These are phyloP conservation scores for Mallotus nudiflorus DNA, from an alignment of 345 rosid species.

Conservation along the genomic window DNA sequence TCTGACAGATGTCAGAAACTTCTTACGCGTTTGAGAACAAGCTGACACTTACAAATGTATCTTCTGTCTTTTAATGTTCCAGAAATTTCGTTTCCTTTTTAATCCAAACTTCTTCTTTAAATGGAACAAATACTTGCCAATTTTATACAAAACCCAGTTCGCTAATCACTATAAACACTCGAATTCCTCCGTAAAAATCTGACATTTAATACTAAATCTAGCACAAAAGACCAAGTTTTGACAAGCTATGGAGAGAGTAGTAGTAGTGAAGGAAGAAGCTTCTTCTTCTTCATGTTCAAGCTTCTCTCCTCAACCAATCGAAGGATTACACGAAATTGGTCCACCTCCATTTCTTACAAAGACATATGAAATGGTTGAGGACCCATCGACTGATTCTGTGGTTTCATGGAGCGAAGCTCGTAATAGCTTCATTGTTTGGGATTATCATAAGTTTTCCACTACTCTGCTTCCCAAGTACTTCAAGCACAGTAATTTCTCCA, in stretches of 20 bases:
- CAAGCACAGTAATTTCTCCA: slow-evolving; percentile 38
- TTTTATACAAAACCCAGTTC: background rate
- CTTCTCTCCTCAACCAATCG: slow-evolving; percentile 62
- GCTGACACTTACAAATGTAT: no score
- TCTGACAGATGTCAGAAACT: no score
- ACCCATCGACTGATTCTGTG: slow-evolving; percentile 25
- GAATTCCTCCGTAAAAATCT: background rate
- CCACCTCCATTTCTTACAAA: slow-evolving; percentile 44
- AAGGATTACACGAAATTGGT: slow-evolving; percentile 68
- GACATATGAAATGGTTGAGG: slow-evolving; percentile 32
- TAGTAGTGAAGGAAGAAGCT: slow-evolving; percentile 36
- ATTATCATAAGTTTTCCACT: slow-evolving; percentile 22
- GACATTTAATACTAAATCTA: background rate
- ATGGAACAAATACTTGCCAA: background rate
- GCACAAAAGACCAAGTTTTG: background rate
- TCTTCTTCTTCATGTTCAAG: slow-evolving; percentile 41
- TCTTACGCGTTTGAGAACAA: no score
- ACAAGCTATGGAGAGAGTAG: slow-evolving; percentile 30
- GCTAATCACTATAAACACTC: background rate
- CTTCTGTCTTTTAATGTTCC: no score
- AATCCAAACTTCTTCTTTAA: no score
- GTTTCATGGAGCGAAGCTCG: slow-evolving; percentile 30
- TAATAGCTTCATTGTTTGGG: slow-evolving; percentile 37
- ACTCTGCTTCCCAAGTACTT: slow-evolving; percentile 30
- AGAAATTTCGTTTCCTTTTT: no score